A percentile compares a stretch with the other conserved stretches of the same genome.
These are phyloP conservation scores for Jaminaea rosea DNA, from an alignment of 1,284 basidiomycete species.

Conservation along the genomic window DNA sequence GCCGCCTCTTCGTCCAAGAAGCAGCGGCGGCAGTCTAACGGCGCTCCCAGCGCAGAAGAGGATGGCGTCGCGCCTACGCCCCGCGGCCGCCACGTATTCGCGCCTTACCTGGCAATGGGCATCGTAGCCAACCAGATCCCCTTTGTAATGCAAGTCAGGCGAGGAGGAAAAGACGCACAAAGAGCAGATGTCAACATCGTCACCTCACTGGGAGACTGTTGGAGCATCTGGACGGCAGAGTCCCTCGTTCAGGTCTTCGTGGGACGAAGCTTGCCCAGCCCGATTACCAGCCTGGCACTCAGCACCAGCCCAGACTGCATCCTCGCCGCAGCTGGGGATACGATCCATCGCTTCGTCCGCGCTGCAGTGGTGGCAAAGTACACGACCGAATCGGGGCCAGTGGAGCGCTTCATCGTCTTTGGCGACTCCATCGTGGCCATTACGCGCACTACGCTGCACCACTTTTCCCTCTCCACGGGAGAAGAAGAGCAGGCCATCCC, in stretches of 20 bases:
- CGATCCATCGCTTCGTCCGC: slow-evolving; percentile 69
- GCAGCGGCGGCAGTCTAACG: not conserved
- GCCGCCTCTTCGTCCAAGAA: not conserved
- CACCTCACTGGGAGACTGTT: slow-evolving; percentile 79
- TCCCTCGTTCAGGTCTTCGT: slow-evolving; percentile 88
- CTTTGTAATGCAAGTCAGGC: slow-evolving; percentile 69
- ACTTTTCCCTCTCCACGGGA: slow-evolving; percentile 58
- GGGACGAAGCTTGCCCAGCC: slow-evolving; percentile 69
- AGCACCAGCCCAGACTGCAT: slow-evolving; percentile 73
- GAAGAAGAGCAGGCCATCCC: slow-evolving; percentile 19
- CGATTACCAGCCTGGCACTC: slow-evolving; percentile 62
- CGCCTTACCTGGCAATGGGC: slow-evolving; percentile 88
- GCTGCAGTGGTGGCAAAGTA: slow-evolving; percentile 65
- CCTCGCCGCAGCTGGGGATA: slow-evolving; percentile 65
- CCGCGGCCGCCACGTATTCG: slow-evolving; percentile 58
- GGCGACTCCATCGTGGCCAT: slow-evolving; percentile 40
- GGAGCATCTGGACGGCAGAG: slow-evolving; percentile 93
- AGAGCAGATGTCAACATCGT: slow-evolving; percentile 57
- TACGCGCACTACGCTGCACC: slow-evolving; percentile 67
- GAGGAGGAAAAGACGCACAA: slow-evolving; percentile 74
- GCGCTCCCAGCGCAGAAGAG: not conserved
- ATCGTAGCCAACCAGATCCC: slow-evolving; percentile 85
- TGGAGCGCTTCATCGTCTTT: slow-evolving; percentile 30
- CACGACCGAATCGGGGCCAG: slow-evolving; percentile 14
- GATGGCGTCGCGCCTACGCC: not conserved